Percentiles rank a stretch among this genome's conserved stretches.
These are phyloP conservation scores for Pseudogymnoascus sp. DNA, from an alignment of 2,329 filamentous ascomycete species.

Conservation along the genomic window DNA sequence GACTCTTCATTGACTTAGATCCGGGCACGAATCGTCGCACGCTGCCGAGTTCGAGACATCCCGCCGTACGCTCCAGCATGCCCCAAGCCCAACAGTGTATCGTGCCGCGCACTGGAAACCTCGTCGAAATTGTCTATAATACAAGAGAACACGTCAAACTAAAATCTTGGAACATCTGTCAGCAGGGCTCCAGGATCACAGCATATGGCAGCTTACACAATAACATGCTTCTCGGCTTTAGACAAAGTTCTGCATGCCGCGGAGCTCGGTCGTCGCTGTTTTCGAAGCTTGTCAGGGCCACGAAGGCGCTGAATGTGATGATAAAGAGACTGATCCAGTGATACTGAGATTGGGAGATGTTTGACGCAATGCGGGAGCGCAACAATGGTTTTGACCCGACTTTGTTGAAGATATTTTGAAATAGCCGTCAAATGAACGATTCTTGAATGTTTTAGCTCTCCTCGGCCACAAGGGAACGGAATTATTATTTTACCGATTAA, in stretches of 20 bases:
- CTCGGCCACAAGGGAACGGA: slow-evolving; percentile 3
- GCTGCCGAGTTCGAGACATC: slow-evolving; percentile 49
- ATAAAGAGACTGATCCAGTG: too few relatives aligned
- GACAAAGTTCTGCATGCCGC: slow-evolving; percentile 8
- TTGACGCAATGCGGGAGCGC: neutral
- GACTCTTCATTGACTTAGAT: slow-evolving; percentile 27
- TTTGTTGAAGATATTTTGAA: neutral
- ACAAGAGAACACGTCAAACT: slow-evolving; percentile 8
- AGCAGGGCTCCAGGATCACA: neutral
- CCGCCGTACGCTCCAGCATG: slow-evolving; percentile 53
- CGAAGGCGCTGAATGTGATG: neutral
- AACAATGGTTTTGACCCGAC: neutral
- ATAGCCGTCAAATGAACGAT: slow-evolving; percentile 2
- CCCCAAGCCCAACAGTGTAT: slow-evolving; percentile 26
- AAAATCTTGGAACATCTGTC: neutral
- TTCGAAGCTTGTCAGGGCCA: neutral
- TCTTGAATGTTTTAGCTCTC: slow-evolving; percentile 9
- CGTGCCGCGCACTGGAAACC: neutral
- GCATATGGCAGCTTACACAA: slow-evolving; percentile 14
- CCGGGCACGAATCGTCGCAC: slow-evolving; percentile 41
- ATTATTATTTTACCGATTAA: slow-evolving; percentile 6
- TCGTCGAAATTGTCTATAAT: slow-evolving; percentile 9
- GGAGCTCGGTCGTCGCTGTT: neutral
- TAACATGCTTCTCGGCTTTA: slow-evolving; percentile 19
- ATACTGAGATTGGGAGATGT: neutral